Evolutionary conservation across 495 filamentous ascomycete species (phyloP), one percentile per base, ranked within the genome.

Genomic region (Penicillium argentinense): DNA sequence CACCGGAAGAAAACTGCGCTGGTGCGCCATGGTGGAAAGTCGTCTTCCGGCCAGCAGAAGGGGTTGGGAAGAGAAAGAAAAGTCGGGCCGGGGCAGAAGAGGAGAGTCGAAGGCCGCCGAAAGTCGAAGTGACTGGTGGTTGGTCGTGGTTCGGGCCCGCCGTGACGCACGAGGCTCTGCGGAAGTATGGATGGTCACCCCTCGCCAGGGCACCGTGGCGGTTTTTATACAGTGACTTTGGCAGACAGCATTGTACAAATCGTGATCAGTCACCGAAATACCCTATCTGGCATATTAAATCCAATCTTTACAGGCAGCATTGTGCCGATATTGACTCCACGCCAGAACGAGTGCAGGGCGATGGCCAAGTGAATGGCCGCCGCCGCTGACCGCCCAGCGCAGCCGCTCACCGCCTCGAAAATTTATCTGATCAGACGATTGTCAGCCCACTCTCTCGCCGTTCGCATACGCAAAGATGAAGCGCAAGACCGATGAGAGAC

Each of bases 401-500:
- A 17, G 24, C 17, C 11, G 12, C 40, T 59, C 53, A 57, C 53
- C 53, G 56, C 53, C 56, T 34, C 45, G 26, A 26, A 57, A 56
- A 50, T 38, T 40, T 56, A 50, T 27, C 34, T 18, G 37, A 54
- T 57, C 53, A 54, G 47, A 28, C 52, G 39, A 56, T 30, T 47
- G 17, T 12, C 45, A 29, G 22, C 6, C 13, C 30, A 33, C 30
- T 13, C 9, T 30, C 12, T 30, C 13, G 28, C 12, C 28, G 13
- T 30, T 30, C n/a, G n/a, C n/a, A n/a, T n/a, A 9, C 38, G 14
- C 41, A 17, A 70, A 55, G 49, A 81, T 81, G 77, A 82, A 82
- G 68, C 78, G 79, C 57, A 81, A 80, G 63, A 76, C 71, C 25
- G 67, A 74, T 5, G 51, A 54, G 19, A 54, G 54, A 45, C 54